These are phyloP conservation scores for Pseudocercospora cruenta DNA, from an alignment of 2,329 filamentous ascomycete genomes.

Conservation along the genomic window DNA sequence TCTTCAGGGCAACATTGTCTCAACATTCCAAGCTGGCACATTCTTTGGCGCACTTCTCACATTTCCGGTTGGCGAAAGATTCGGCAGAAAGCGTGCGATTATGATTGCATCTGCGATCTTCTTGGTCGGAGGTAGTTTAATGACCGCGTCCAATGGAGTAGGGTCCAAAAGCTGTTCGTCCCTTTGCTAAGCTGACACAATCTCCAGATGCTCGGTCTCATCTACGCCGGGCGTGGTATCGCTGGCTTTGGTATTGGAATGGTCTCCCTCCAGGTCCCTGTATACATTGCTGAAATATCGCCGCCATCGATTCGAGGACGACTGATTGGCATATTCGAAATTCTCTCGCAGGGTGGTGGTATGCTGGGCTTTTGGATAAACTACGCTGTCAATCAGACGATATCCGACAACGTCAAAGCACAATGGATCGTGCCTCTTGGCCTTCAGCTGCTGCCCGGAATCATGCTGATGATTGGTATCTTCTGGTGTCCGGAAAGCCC, in stretches of 20 bases:
- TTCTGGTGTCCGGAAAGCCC: conserved; percentile 43
- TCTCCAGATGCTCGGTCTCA: conserved; percentile 40
- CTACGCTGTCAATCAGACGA: conserved; percentile 46
- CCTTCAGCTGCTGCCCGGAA: conserved; percentile 48
- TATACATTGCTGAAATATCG: conserved; percentile 47
- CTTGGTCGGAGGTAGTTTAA: conserved; percentile 45
- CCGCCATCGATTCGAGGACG: conserved; percentile 67
- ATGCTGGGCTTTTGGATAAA: conserved; percentile 51
- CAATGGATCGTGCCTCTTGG: conserved; percentile 68
- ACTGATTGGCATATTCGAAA: conserved; percentile 68
- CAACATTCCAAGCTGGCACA: conserved; percentile 43
- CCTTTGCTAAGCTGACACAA: neutral
- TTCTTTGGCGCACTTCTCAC: conserved; percentile 47
- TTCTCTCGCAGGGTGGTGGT: conserved; percentile 67
- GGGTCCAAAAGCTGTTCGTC: neutral
- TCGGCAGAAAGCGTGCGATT: conserved; percentile 55
- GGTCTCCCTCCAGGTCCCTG: conserved; percentile 43
- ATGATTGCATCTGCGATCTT: conserved; percentile 52
- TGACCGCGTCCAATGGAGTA: conserved; percentile 25
- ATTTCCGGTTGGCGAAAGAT: conserved; percentile 53
- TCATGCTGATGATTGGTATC: conserved; percentile 42
- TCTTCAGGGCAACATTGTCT: conserved; percentile 46
- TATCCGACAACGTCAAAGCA: conserved; percentile 50
- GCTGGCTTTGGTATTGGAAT: conserved; percentile 46
- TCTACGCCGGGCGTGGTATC: conserved; percentile 43